Conservation (phyloP, 176 grass and related monocot genomes). For the Metroxylon sagu region DNA sequence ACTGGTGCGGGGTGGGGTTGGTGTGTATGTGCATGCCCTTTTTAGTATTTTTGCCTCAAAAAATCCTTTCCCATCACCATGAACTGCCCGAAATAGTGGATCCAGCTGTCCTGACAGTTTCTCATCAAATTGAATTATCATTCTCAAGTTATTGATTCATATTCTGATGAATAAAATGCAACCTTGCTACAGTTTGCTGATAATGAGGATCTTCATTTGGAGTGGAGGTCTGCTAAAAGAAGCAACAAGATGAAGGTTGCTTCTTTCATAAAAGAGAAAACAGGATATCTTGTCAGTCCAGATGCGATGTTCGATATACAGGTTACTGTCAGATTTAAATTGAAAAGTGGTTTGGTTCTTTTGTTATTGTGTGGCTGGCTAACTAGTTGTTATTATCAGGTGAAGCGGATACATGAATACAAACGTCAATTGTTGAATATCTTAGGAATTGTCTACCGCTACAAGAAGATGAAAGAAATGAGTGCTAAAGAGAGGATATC, state of each 20-base stretch:
- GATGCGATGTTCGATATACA: conserved; percentile 99
- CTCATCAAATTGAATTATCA: too few relatives aligned
- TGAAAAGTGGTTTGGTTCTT: background rate
- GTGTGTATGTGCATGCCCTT: too few relatives aligned
- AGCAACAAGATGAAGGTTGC: conserved; percentile 74
- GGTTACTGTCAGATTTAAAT: conserved; percentile 26
- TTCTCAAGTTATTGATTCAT: too few relatives aligned
- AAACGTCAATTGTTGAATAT: conserved; percentile 92
- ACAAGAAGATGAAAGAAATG: conserved; percentile 99
- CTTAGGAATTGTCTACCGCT: conserved; percentile 92
- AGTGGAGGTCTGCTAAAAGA: conserved; percentile 73
- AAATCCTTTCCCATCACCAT: too few relatives aligned
- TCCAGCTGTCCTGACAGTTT: too few relatives aligned
- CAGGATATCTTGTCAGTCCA: conserved; percentile 89
- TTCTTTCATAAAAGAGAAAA: conserved; percentile 83
- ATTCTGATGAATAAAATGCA: background rate
- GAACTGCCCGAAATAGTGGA: too few relatives aligned
- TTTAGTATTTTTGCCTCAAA: too few relatives aligned
- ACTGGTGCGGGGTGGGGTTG: too few relatives aligned
- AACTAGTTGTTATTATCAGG: conserved; percentile 41
- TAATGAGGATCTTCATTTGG: conserved; percentile 72
- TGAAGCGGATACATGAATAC: conserved; percentile 99
- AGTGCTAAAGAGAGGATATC: conserved; percentile 50
- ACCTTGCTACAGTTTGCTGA: conserved; percentile 61
- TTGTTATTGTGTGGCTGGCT: conserved; percentile 1